Base-by-base conservation (phyloP, 2,329 filamentous ascomycete species). In the Aspergillus ochraceoroseus region DNA sequence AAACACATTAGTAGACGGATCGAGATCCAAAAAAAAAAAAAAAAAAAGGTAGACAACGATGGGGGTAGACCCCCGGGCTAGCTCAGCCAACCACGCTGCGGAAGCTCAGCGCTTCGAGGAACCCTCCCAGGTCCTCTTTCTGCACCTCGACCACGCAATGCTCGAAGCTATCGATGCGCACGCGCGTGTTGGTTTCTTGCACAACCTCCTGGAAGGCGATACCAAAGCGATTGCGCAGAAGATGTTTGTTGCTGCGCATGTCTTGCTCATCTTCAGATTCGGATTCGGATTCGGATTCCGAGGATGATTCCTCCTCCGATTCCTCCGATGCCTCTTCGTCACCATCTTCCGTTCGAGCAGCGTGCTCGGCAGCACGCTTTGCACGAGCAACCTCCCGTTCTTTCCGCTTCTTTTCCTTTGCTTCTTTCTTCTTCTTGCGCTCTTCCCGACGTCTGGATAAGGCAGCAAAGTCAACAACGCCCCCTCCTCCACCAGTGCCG, bases 131-230 rank as follows among this genome's bases (percentile, higher is more conserved):
- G 65, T 96, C 92, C 61, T 96, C 92, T 70, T 95, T 95, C 67
- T 83, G 83, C n/a, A 98, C 90, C 63, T 98, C 92, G 32, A 96
- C 89, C 5, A 96, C 92, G 57, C 87, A 94, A 63, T 95, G 87
- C 66, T 98, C 92, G 58, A 98, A 98, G 63, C 86, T 94, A 66
- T 98, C 92, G 59, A 95, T 94, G 45, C 88, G 74, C 13, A 96
- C 88, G 11, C 89, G 71, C 0, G 90, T 87, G 44, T 83, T 92
- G 11, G 90, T 96, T 71, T 95, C 87, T 36, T 83, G 79, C 2
- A 95, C 85, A 0, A 96, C 92, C 58, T 95, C 88, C 62, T 95
- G 88, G 64, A 98, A 98, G 2, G 92, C 90, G 55, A 83, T 88
- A 5, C 92, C 92, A 58, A 98, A 98, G 34, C 85, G 80, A 66